Percentiles rank a stretch among this genome's conserved stretches.
Evolutionary conservation across 2,329 filamentous ascomycete species (phyloP).

Genomic region (Hortaea werneckii): DNA sequence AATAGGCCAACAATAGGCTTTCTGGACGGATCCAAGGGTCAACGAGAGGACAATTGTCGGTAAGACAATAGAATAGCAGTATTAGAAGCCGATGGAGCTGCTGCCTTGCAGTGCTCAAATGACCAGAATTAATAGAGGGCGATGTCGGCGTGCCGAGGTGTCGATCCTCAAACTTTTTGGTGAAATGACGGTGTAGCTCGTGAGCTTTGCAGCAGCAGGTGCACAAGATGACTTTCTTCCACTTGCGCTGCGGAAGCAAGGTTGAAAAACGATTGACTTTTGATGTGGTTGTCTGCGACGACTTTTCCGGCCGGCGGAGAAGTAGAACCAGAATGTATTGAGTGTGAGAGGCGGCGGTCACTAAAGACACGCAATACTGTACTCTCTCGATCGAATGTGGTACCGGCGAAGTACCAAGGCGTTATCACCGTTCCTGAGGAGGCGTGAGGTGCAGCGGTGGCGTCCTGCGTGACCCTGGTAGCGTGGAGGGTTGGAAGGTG

Average conservation of each 20-base stretch:
- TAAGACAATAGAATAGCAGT: constrained; percentile 12
- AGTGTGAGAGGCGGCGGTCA: constrained; percentile 9
- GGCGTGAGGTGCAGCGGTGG: constrained; percentile 9
- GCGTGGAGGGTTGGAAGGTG: neutral
- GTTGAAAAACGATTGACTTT: neutral
- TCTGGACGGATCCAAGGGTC: constrained; percentile 4
- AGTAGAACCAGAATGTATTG: constrained; percentile 14
- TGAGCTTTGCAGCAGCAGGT: constrained; percentile 5
- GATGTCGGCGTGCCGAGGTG: constrained; percentile 7
- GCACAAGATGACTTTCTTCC: neutral
- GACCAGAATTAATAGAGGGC: constrained; percentile 17
- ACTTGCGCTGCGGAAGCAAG: too few relatives aligned
- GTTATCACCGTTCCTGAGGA: constrained; percentile 7
- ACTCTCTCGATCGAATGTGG: constrained; percentile 14
- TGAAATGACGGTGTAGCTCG: constrained; percentile 18
- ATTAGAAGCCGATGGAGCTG: constrained; percentile 20
- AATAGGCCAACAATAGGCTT: constrained; percentile 15
- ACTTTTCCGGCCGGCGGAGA: constrained; percentile 26
- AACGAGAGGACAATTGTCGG: constrained; percentile 4
- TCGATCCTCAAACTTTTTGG: constrained; percentile 1
- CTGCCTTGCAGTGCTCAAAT: constrained; percentile 20
- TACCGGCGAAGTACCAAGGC: constrained; percentile 13
- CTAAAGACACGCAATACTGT: constrained; percentile 6
- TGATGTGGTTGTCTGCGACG: constrained; percentile 13
- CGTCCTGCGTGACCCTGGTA: constrained; percentile 4